These are phyloP conservation scores for grape (Vitis vinifera) DNA, from an alignment of 164 flowering plant species.

Conservation along the genomic window ASM3070453v1 NC_081818.1:25628501-25629000, in stretches of 20 bases:
- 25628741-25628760: slow-evolving; percentile 33
- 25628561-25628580: slow-evolving; percentile 12
- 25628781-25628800: slow-evolving; percentile 52
- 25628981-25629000: slow-evolving; percentile 48
- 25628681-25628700: slow-evolving; percentile 42
- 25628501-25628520: slow-evolving; percentile 39
- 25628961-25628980: slow-evolving; percentile 55
- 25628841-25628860: no score
- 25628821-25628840: slow-evolving; percentile 41
- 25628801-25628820: slow-evolving; percentile 54
- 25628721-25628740: slow-evolving; percentile 21
- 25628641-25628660: slow-evolving; percentile 30
- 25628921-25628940: slow-evolving; percentile 3
- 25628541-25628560: slow-evolving; percentile 23
- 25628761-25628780: slow-evolving; percentile 61
- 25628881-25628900: slow-evolving; percentile 40
- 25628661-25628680: slow-evolving; percentile 43
- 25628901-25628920: slow-evolving; percentile 38
- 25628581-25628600: slow-evolving; percentile 25
- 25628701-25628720: slow-evolving; percentile 40
- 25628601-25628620: slow-evolving; percentile 21
- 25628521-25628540: slow-evolving; percentile 37
- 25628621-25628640: not conserved
- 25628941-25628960: not conserved
- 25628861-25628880: slow-evolving; percentile 27